Evolutionary conservation across 495 filamentous ascomycete species (phyloP).

Genomic region (Pyronema omphalodes): DNA sequence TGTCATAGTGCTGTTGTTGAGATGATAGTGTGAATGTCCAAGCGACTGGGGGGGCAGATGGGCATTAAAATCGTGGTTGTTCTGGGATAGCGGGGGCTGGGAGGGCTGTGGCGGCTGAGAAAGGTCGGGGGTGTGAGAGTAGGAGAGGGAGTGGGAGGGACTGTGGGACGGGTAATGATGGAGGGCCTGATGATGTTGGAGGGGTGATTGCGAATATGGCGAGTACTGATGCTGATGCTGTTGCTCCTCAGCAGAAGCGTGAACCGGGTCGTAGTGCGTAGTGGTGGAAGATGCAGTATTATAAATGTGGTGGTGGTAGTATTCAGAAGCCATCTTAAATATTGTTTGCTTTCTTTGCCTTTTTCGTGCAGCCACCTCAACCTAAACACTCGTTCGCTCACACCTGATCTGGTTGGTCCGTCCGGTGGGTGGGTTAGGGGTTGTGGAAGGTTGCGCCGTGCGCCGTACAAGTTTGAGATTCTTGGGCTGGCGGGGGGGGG

Average conservation of each 20-base stretch:
- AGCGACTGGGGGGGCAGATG: neutral
- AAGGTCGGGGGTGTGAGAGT: neutral
- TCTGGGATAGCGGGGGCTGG: neutral
- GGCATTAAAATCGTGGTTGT: neutral
- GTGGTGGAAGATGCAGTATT: neutral
- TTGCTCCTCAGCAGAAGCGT: neutral
- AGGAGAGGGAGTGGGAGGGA: neutral
- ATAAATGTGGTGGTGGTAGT: neutral
- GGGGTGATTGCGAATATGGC: neutral
- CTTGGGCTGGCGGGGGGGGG: too few relatives aligned
- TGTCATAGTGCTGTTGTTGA: too few relatives aligned
- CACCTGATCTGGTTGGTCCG: too few relatives aligned
- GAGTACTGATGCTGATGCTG: neutral
- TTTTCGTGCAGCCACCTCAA: too few relatives aligned
- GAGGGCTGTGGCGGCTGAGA: neutral
- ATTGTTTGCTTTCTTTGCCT: too few relatives aligned
- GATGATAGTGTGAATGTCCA: neutral
- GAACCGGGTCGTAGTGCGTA: slow-evolving; percentile 2
- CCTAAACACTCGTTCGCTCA: too few relatives aligned
- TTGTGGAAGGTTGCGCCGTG: too few relatives aligned
- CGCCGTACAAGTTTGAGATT: too few relatives aligned
- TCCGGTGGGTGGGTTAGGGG: too few relatives aligned
- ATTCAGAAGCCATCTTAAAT: neutral
- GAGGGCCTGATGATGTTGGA: neutral
- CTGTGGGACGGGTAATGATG: neutral